Evolutionary conservation across 805 yeast genomes (phyloP).

Genomic region (Lipomyces lipofer): DNA sequence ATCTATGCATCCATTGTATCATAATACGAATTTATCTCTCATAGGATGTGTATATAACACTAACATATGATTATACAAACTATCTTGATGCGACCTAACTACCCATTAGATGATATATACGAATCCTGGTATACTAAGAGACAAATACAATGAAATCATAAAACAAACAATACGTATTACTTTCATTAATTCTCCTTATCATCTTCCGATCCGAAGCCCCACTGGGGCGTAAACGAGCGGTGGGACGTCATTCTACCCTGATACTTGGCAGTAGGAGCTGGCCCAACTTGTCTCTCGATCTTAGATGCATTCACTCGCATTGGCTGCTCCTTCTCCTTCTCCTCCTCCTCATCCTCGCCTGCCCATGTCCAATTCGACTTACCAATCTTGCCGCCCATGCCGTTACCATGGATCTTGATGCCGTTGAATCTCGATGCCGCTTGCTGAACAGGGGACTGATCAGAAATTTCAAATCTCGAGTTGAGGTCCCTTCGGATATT

Average conservation of each 20-base stretch:
- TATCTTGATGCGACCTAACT: no score
- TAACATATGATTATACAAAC: no score
- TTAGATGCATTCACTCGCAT: neutral
- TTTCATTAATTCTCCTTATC: constrained; percentile 21
- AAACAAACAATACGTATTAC: neutral
- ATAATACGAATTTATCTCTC: neutral
- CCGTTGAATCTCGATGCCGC: constrained; percentile 5
- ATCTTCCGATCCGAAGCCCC: constrained; percentile 25
- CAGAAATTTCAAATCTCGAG: neutral
- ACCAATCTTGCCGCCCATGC: constrained; percentile 24
- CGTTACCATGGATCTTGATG: constrained; percentile 25
- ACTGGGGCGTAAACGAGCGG: constrained; percentile 23
- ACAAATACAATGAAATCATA: no score
- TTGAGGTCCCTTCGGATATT: neutral
- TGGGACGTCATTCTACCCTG: constrained; percentile 20
- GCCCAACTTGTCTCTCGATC: constrained; percentile 7
- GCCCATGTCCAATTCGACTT: constrained; percentile 14
- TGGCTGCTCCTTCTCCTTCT: neutral
- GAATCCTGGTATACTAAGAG: no score
- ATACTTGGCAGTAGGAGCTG: constrained; percentile 4
- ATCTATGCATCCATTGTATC: neutral
- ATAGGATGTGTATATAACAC: neutral
- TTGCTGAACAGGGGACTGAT: neutral
- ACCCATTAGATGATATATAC: no score
- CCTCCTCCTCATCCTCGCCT: constrained; percentile 17